Percentiles rank a stretch among this genome's conserved stretches.
Conservation (phyloP, 2,329 filamentous ascomycete genomes). For the Calonectria hongkongensis region DNA sequence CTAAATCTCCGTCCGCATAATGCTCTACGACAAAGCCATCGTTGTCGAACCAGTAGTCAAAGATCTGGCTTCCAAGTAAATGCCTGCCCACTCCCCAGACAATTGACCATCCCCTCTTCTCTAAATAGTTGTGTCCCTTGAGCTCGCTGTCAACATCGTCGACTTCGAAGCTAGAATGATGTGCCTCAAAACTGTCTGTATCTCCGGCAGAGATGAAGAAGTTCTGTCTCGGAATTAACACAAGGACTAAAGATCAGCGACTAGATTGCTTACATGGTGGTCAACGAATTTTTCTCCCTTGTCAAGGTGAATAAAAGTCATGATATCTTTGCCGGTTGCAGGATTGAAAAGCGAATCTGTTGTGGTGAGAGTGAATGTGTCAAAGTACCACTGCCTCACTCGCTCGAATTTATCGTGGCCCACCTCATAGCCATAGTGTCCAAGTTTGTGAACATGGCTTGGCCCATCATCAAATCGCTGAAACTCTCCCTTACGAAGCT, state of each 20-base stretch:
- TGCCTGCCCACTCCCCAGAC: constrained; percentile 79
- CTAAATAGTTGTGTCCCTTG: constrained; percentile 76
- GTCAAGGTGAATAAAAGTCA: constrained; percentile 8
- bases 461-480: constrained; percentile 5
- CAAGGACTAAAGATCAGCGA: constrained; percentile 6
- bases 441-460: constrained; percentile 30
- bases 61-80: constrained; percentile 67
- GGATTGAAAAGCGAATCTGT: constrained; percentile 56
- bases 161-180: constrained; percentile 64
- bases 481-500: constrained; percentile 3
- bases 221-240: not conserved
- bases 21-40: constrained; percentile 67
- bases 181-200: not conserved
- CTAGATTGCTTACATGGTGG: not conserved
- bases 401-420: constrained; percentile 50
- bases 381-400: constrained; percentile 2
- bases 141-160: constrained; percentile 77
- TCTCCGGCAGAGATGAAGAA: not conserved
- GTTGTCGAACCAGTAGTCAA: constrained; percentile 23
- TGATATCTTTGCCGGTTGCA: constrained; percentile 2
- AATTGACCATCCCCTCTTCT: constrained; percentile 69
- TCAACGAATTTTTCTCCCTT: constrained; percentile 5
- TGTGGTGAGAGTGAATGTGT: constrained; percentile 64
- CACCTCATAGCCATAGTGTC: constrained; percentile 32
- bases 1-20: constrained; percentile 78